Base-by-base conservation (phyloP, 495 filamentous ascomycete species). In the Collariella sp. region DNA sequence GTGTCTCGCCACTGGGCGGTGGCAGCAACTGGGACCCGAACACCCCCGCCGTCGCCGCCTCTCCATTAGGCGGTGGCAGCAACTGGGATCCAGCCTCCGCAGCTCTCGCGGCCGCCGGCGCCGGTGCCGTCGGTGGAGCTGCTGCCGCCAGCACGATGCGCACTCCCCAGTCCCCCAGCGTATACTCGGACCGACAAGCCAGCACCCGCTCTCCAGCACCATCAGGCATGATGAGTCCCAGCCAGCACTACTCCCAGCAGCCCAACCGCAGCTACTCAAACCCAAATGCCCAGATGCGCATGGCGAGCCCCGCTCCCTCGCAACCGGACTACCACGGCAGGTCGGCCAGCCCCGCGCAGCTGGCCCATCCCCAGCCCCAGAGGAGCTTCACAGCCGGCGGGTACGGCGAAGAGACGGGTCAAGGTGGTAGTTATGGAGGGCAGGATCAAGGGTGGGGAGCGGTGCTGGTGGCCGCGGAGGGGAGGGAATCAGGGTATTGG, bases 281-380 rank as follows among this genome's bases (percentile, higher is more conserved):
- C 50, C 45, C 45, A 7, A 38, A 24, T 20, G 31, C 55, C 16
- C 49, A 48, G n/a, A 46, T 52, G 39, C 51, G 57, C 35, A 18
- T 35, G 5, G 57, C 46, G 3, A 66, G 69, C 1, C 64, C 68
- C 1, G 70, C 65, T 19, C 56, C 64, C 20, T 52, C 62, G 26
- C 51, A 54, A 18, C 56, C 56, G 15, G 58, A 52, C 29, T 66
- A 62, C 16, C 55, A 55, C 18, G 50, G 47, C 26, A 38, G 65
- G 22, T 50, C 56, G 16, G 57, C 49, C 43, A 69, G 64, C 49
- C 62, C 66, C 2, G 58, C 56, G 6, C 56, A 53, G 6, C 31
- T 67, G 31, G 57, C 51, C 2, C 49, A 51, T 3, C 65, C 61
- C 2, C 66, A 67, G 48, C 67, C 67, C 3, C 63, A 65, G 40